Evolutionary conservation across 305 asterid species (phyloP), one percentile per base, ranked within the genome.

Genomic region (Solanum hybrid): DNA sequence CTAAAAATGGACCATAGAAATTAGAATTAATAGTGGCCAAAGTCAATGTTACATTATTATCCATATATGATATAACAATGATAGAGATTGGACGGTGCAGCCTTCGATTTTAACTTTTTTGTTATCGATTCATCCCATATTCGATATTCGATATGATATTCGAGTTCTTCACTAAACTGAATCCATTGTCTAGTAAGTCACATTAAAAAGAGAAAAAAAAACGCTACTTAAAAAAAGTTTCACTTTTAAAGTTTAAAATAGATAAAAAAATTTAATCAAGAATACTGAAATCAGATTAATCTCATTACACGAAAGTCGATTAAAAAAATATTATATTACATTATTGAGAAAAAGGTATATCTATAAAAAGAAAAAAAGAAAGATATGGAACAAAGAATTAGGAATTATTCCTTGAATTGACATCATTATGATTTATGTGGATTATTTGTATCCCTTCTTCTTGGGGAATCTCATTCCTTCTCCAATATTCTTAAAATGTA

Each of bases 171-270:
- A 76, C 1, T 76, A 32, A 76, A 32, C 0, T 4, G 2, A 17
- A 2, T 31, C 5, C 1, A 32, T 8, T 11, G 0, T 14, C 0
- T 7, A 1, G 4, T 32, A 32, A 77, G 7, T 4, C 5, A 2
- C 6, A 1, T 17, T 34, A 10, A n/a, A 16, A 16, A 8, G 1
- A 2, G 22, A 5, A 5, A 14, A 16, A 17, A 76, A 76, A 31
- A 4, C 0, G 0, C 4, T 17, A 2, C 0, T 34, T 34, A 32
- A 0, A 17, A 4, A 32, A 4, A 31, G 0, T 7, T 7, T 31
- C 10, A 17, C 20, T 31, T 4, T 4, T 0, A 31, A 31, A 31
- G 6, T 31, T 75, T 0, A 17, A 16, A 31, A 56, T 17, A 4
- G 1, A 0, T 56, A 6, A 51, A 2, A 36, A 36, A 36, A 7